These are phyloP conservation scores for Sanghuangporus weigelae DNA, from an alignment of 1,284 basidiomycete species.

Conservation along the genomic window DNA sequence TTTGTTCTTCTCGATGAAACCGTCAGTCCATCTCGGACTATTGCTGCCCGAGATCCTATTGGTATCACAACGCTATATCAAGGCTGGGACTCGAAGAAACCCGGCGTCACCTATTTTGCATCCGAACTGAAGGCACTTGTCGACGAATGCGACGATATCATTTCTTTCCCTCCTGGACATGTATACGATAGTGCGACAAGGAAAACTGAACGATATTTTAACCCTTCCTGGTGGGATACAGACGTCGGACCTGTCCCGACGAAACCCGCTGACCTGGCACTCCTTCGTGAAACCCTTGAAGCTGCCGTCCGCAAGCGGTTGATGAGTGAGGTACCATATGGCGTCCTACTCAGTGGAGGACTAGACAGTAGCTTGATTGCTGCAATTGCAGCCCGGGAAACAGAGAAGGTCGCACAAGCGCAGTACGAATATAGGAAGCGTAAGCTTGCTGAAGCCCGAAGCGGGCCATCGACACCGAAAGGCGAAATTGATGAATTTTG, in stretches of 20 bases:
- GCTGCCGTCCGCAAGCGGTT: conserved; percentile 91
- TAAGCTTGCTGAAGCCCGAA: conserved; percentile 47
- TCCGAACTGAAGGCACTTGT: conserved; percentile 94
- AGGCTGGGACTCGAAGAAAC: conserved; percentile 84
- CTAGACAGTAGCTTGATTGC: conserved; percentile 97
- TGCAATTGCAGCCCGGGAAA: conserved; percentile 94
- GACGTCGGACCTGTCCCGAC: conserved; percentile 60
- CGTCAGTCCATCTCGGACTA: conserved; percentile 82
- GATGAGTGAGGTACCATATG: conserved; percentile 99
- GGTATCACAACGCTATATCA: conserved; percentile 99
- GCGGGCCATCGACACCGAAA: conserved; percentile 53
- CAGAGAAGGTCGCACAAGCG: conserved; percentile 83
- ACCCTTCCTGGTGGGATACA: conserved; percentile 80
- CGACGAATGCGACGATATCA: conserved; percentile 93
- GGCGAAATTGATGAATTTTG: conserved; percentile 48
- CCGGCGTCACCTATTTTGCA: conserved; percentile 87
- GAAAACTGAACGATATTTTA: conserved; percentile 78
- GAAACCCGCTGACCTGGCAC: conserved; percentile 61
- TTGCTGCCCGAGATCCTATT: conserved; percentile 96
- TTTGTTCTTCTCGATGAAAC: conserved; percentile 96
- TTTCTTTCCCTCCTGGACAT: conserved; percentile 96
- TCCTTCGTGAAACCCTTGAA: conserved; percentile 82
- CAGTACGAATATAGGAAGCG: conserved; percentile 69
- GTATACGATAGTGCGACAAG: conserved; percentile 82
- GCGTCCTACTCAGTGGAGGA: conserved; percentile 93